phyloP scores from a whole-genome alignment of 345 rosid species.

The Lumnitzera littorea region DNA sequence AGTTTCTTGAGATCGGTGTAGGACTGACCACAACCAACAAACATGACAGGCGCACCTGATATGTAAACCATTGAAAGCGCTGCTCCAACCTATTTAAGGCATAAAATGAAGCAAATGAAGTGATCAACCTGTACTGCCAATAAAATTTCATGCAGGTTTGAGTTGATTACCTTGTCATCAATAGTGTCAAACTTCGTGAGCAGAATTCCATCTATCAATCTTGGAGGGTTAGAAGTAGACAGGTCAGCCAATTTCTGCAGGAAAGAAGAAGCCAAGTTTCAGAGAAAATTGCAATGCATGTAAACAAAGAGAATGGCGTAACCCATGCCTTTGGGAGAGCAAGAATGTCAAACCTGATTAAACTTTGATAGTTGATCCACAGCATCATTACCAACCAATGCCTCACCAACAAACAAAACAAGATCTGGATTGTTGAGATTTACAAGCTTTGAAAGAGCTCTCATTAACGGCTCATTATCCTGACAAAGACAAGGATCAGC shows the following conservation, averaged over 20 bases:
- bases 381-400: slow-evolving; percentile 96
- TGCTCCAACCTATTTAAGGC: slow-evolving; percentile 68
- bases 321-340: not conserved
- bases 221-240: slow-evolving; percentile 60
- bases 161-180: slow-evolving; percentile 73
- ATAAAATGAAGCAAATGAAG: not conserved
- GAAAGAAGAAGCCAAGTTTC: not conserved
- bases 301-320: not conserved
- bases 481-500: slow-evolving; percentile 13
- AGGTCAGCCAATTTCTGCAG: slow-evolving; percentile 84
- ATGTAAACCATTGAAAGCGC: slow-evolving; percentile 96
- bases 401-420: slow-evolving; percentile 98
- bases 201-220: slow-evolving; percentile 88
- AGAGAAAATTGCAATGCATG: not conserved
- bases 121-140: not conserved
- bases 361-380: slow-evolving; percentile 94
- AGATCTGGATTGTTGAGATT: slow-evolving; percentile 82
- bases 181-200: slow-evolving; percentile 95
- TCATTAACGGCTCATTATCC: slow-evolving; percentile 98
- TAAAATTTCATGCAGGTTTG: not conserved
- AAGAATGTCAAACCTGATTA: slow-evolving; percentile 57
- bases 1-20: slow-evolving; percentile 94
- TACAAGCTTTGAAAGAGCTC: slow-evolving; percentile 93
- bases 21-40: slow-evolving; percentile 97
- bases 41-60: slow-evolving; percentile 96